A percentile compares a stretch with the other conserved stretches of the same genome.
phyloP scores from a whole-genome alignment of 768 basidiomycete genomes.

The Tricholoma furcatifolium region DNA sequence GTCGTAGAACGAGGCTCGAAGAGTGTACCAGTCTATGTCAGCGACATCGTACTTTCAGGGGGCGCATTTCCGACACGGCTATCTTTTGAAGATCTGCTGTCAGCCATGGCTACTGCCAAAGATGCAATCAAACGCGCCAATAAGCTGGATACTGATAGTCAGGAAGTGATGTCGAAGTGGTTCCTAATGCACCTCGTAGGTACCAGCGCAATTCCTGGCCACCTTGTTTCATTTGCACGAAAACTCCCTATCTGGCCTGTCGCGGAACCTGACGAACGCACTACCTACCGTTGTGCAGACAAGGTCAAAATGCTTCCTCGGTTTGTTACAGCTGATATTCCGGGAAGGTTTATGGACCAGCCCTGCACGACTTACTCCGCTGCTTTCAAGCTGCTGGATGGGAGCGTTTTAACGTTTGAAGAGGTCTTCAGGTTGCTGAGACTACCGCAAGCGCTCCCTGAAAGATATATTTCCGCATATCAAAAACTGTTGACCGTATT shows the following conservation, averaged over 20 bases:
- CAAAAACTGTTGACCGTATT: constrained; percentile 1
- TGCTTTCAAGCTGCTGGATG: not conserved
- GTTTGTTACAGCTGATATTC: constrained; percentile 10
- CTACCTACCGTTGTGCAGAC: constrained; percentile 11
- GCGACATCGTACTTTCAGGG: constrained; percentile 12
- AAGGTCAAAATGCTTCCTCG: constrained; percentile 22
- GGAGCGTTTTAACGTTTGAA: not conserved
- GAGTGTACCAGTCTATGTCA: constrained; percentile 18
- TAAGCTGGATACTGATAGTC: constrained; percentile 13
- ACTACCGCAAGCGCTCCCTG: constrained; percentile 9
- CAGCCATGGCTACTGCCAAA: constrained; percentile 4
- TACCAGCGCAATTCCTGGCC: constrained; percentile 2
- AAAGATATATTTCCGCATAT: not conserved
- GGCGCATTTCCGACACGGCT: constrained; percentile 9
- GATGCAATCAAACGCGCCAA: constrained; percentile 9
- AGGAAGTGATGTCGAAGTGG: constrained; percentile 30
- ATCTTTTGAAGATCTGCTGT: constrained; percentile 18
- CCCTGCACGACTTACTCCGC: not conserved
- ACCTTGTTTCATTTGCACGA: constrained; percentile 16
- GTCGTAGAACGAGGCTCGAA: constrained; percentile 18
- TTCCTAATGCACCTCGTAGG: constrained; percentile 15
- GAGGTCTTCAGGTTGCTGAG: constrained; percentile 1
- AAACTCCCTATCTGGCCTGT: constrained; percentile 29
- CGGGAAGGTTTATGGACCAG: constrained; percentile 1
- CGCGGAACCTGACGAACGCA: constrained; percentile 23